Conservation (phyloP, 805 yeast species). For the Metschnikowia kunwiensis region DNA sequence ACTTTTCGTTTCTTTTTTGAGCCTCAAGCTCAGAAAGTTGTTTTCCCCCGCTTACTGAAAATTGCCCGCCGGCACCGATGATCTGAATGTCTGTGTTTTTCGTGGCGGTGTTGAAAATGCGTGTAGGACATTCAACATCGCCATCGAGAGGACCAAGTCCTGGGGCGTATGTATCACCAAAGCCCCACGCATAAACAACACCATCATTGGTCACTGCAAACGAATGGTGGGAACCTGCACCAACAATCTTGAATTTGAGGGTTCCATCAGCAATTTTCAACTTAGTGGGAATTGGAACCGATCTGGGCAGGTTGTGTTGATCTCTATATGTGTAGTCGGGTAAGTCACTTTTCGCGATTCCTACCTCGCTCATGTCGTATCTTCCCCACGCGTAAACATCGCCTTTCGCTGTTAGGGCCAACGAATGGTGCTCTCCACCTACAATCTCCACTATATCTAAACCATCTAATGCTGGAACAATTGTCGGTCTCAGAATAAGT, state of each 20-base stretch:
- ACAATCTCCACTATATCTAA: constrained; percentile 59
- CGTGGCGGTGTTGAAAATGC: constrained; percentile 92
- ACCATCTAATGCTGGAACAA: constrained; percentile 59
- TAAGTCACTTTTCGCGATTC: constrained; percentile 61
- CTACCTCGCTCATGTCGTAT: constrained; percentile 89
- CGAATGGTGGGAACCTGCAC: constrained; percentile 91
- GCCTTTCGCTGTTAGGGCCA: constrained; percentile 72
- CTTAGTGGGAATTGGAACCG: constrained; percentile 81
- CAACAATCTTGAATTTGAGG: constrained; percentile 43
- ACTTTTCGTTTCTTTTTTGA: constrained; percentile 49
- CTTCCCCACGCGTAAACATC: constrained; percentile 85
- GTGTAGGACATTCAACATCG: constrained; percentile 83
- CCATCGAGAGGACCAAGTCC: constrained; percentile 92
- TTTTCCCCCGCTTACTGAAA: constrained; percentile 82
- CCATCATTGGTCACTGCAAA: constrained; percentile 85
- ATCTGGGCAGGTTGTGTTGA: constrained; percentile 74
- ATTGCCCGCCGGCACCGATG: constrained; percentile 97
- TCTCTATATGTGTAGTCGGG: constrained; percentile 77
- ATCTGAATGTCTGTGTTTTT: constrained; percentile 65
- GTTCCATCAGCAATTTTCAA: constrained; percentile 36
- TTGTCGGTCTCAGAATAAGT: constrained; percentile 71
- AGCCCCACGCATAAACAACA: constrained; percentile 92
- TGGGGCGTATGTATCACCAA: constrained; percentile 93
- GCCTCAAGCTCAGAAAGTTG: constrained; percentile 51
- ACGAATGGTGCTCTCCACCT: constrained; percentile 94